Base-by-base conservation (phyloP, 164 flowering plant species). In the Cinnamomum micranthum region DNA sequence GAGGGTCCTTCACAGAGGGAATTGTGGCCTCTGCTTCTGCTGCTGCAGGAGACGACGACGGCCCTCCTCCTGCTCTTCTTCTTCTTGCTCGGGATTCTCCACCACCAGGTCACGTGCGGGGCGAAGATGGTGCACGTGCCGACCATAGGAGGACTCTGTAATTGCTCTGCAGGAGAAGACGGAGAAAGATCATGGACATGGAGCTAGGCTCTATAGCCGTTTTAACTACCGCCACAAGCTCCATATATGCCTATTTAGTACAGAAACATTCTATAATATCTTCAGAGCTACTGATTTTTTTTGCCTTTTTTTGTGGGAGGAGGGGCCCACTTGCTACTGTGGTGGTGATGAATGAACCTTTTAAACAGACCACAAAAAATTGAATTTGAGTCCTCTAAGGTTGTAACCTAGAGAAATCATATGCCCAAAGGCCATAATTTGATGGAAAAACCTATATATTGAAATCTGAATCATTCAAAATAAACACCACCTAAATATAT, bases 1-100 rank as follows among this genome's bases (percentile, higher is more conserved):
- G 96, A 94, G 9, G 98, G 97, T 0, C 91, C 97, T 75, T 92
- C 90, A 20, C 83, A 81, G 5, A 80, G 77, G 58, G 83, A 28
- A 35, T 63, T 76, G 27, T 72, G 72, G 20, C 58, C 79, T 67
- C 76, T 66, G 7, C 28, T 27, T 64, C 75, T 64, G 72, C 71
- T 35, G 47, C 47, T 6, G 47, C 47, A 41, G 11, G 47, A 41
- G 47, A 71, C 4, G 74, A 69, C 22, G 74, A 51, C 59, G 66
- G 41, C 71, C 79, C 47, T 9, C 47, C 47, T 41, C 11, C 47
- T 7, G 47, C 47, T 41, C 47, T 7, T 70, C 66, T 71, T 81
- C 47, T 9, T 70, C 66, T 70, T 82, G 28, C 78, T 35, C 20
- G 88, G 79, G 70, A 87, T 72, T 52, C 82, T 87, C 58, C 83